Evolutionary conservation across 2,329 filamentous ascomycete species (phyloP), one percentile per base, ranked within the genome.

Genomic region (Alternaria angustiovoidea): DNA sequence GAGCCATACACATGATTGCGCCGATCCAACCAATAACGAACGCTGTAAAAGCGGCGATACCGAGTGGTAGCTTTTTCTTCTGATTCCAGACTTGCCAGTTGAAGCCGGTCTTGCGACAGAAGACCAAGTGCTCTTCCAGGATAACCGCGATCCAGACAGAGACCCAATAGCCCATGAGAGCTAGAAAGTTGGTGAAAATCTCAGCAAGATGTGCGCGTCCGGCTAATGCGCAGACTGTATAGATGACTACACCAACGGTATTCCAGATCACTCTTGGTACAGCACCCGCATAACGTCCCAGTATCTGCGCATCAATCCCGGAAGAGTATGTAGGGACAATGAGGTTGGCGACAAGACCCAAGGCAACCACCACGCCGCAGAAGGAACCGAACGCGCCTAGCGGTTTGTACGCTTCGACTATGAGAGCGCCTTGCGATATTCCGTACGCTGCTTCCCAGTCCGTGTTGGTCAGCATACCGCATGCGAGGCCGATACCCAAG

Each of bases 91-190:
- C 79, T 16, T 79, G 78, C 88, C 88, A 91, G 62, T 87, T 84
- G 75, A 86, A 90, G 5, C 80, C 80, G 1, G 68, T 71, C 49
- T 75, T 80, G 3, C 81, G 78, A 2, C 87, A 82, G 74, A 91
- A 91, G 49, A 91, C 80, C 20, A 88, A 73, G 49, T 88, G 84
- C 70, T 91, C 89, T 69, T 87, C 83, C 2, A 88, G 75, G 2
- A 86, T 80, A 47, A 91, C 89, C 2, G 84, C 83, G 20, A 90
- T 82, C 86, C 87, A 89, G 44, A 90, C 86, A 14, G 83, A 83
- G 16, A 89, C 83, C 88, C 88, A 91, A 75, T 91, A 91, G 2
- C 89, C 89, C 86, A 91, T 91, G 22, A 91, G 78, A 0, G 88
- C 87, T 5, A 91, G 81, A 73, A 91, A 90, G 71, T 91, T 91